Percentiles rank a stretch among this genome's conserved stretches.
phyloP scores from a whole-genome alignment of 2,329 filamentous ascomycete species.

The Talaromyces sp. region DNA sequence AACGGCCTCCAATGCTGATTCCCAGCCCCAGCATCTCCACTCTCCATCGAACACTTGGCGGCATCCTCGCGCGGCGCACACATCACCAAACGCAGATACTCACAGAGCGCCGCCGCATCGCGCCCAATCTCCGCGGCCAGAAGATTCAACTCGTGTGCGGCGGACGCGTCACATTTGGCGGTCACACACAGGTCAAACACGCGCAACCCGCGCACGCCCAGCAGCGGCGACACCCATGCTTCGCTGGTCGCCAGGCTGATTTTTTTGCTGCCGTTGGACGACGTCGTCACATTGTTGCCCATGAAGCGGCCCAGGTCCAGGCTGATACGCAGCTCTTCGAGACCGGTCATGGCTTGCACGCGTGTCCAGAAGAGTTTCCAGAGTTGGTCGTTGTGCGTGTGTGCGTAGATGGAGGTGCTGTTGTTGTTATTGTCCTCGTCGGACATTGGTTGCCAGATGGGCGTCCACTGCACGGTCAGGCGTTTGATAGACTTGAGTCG shows the following conservation, averaged over 20 bases:
- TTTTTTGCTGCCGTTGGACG: conserved; percentile 17
- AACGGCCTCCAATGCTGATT: conserved; percentile 11
- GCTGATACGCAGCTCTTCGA: conserved; percentile 20
- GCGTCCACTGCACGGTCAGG: conserved; percentile 29
- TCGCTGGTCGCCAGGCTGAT: conserved; percentile 22
- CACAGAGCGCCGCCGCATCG: conserved; percentile 22
- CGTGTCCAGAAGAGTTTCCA: conserved; percentile 27
- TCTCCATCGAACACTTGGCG: not conserved
- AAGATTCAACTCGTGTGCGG: conserved; percentile 11
- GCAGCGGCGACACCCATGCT: conserved; percentile 25
- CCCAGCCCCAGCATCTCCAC: not conserved
- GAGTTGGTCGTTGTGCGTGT: conserved; percentile 31
- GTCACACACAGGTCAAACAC: conserved; percentile 30
- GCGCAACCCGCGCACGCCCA: conserved; percentile 22
- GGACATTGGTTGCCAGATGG: conserved; percentile 29
- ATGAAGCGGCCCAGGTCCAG: conserved; percentile 29
- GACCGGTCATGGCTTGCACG: conserved; percentile 16
- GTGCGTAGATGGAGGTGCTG: conserved; percentile 26
- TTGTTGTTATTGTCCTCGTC: conserved; percentile 23
- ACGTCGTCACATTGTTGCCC: conserved; percentile 10
- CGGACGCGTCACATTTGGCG: conserved; percentile 23
- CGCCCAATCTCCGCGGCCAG: conserved; percentile 22
- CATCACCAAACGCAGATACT: conserved; percentile 20
- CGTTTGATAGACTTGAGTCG: conserved; percentile 16
- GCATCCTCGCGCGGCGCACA: conserved; percentile 15